phyloP scores from a whole-genome alignment of 306 rosid genomes.

The Dryas alaskensis region DNA sequence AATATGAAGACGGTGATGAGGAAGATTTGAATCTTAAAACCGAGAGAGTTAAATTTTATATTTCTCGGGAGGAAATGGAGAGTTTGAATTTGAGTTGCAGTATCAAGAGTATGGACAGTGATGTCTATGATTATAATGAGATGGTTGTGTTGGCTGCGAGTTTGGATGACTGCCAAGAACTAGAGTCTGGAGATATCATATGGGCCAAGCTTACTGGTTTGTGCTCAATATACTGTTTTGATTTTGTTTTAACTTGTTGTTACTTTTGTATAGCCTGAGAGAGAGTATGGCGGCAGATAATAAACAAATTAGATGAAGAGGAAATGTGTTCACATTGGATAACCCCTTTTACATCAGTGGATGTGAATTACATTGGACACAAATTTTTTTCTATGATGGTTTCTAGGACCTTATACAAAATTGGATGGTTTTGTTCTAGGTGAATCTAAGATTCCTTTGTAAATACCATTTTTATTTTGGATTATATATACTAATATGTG shows the following conservation, averaged over 20 bases:
- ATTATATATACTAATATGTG: too few relatives aligned
- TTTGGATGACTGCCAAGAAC: slow-evolving; percentile 79
- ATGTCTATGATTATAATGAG: slow-evolving; percentile 77
- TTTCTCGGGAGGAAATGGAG: slow-evolving; percentile 81
- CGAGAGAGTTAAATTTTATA: slow-evolving; percentile 70
- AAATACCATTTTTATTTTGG: not conserved
- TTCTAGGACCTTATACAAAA: not conserved
- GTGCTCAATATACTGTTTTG: slow-evolving; percentile 28
- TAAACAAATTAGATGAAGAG: slow-evolving; percentile 4
- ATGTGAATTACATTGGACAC: not conserved
- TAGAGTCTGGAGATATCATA: slow-evolving; percentile 83
- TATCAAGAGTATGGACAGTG: slow-evolving; percentile 47
- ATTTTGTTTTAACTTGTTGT: slow-evolving; percentile 1
- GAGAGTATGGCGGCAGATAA: not conserved
- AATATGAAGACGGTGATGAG: slow-evolving; percentile 75
- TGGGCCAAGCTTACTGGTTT: slow-evolving; percentile 99
- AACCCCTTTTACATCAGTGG: too few relatives aligned
- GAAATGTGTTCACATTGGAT: not conserved
- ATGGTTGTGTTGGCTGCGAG: slow-evolving; percentile 94
- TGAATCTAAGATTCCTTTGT: not conserved
- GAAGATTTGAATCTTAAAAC: slow-evolving; percentile 69
- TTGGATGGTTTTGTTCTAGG: not conserved
- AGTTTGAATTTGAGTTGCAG: slow-evolving; percentile 59
- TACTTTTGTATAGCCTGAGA: not conserved
- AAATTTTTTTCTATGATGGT: not conserved